Evolutionary conservation across 805 yeast genomes (phyloP), one percentile per base, ranked within the genome.

Genomic region (Alloascoidea hylecoeti): DNA sequence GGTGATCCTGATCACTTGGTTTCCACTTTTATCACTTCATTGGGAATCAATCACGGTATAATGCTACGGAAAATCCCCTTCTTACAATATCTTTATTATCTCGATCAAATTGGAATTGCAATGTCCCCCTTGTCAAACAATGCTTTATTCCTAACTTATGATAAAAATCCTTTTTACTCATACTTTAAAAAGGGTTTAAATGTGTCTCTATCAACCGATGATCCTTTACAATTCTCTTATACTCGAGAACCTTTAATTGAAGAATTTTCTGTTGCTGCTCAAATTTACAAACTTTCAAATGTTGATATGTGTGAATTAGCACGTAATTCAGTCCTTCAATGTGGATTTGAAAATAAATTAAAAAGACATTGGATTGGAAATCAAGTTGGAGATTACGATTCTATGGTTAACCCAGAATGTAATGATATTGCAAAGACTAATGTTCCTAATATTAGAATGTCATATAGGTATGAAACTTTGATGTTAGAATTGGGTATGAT

Each of bases 301-400:
- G 97, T 89, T 23, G 98, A 92, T 58, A 85, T 92, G 94, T 88
- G 97, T 55, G 99, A 92, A 56, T 64, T 92, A 48, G 98, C 99
- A 0, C 70, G 76, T 45, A 88, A 89, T 57, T 88, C 97, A 0
- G 97, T 92, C 2, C 57, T 69, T 42, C 96, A 89, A 66, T 78
- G 92, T 51, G 99, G 99, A 0, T 92, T 88, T 73, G 99, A 92
- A 57, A 69, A 76, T 43, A 67, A 67, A 38, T 68, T 92, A 49
- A 92, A 92, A 58, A 71, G 69, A 49, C 97, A 88, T 54, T 92
- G 99, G 98, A 63, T 86, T 36, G 97, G 97, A 30, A 68, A 73
- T 41, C n/a, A n/a, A n/a, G n/a, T n/a, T n/a, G n/a, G n/a, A n/a
- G 30, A 23, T 23, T 23, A 23, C 30, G 13, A 9, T n/a, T 9